Conservation (phyloP, 1,284 basidiomycete species). For the Trametes pubescens region DNA sequence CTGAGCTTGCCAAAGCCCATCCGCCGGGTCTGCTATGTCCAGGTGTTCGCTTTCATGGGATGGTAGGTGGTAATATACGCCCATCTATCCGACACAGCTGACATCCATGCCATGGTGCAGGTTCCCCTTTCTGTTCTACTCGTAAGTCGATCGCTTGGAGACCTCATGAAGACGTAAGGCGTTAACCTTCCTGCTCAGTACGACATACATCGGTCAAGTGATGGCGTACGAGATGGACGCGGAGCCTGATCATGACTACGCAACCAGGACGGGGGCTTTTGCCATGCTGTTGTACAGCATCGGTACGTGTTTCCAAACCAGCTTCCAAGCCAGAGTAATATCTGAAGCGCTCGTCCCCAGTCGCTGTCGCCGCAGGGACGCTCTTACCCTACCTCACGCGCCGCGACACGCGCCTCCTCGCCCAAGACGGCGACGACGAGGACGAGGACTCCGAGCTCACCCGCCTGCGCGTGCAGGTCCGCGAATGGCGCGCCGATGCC, state of each 20-base stretch:
- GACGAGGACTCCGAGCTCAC: slow-evolving; percentile 78
- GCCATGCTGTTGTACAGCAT: slow-evolving; percentile 93
- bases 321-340: slow-evolving; percentile 11
- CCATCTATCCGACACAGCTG: background rate
- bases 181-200: slow-evolving; percentile 51
- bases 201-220: slow-evolving; percentile 91
- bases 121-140: slow-evolving; percentile 96
- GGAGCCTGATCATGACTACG: slow-evolving; percentile 82
- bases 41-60: slow-evolving; percentile 92
- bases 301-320: slow-evolving; percentile 53
- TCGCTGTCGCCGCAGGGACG: slow-evolving; percentile 86
- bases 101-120: slow-evolving; percentile 45
- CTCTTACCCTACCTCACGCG: slow-evolving; percentile 84
- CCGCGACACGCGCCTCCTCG: slow-evolving; percentile 80
- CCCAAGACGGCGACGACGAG: slow-evolving; percentile 72
- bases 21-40: slow-evolving; percentile 89
- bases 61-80: slow-evolving; percentile 60
- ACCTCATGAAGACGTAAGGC: slow-evolving; percentile 15
- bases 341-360: slow-evolving; percentile 48
- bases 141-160: slow-evolving; percentile 54
- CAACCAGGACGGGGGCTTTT: slow-evolving; percentile 87
- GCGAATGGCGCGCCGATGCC: slow-evolving; percentile 85
- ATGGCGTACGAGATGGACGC: slow-evolving; percentile 80
- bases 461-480: slow-evolving; percentile 74
- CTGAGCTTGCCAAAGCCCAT: slow-evolving; percentile 83